Evolutionary conservation across 805 yeast species (phyloP).

Genomic region (Zygoascus tannicola): DNA sequence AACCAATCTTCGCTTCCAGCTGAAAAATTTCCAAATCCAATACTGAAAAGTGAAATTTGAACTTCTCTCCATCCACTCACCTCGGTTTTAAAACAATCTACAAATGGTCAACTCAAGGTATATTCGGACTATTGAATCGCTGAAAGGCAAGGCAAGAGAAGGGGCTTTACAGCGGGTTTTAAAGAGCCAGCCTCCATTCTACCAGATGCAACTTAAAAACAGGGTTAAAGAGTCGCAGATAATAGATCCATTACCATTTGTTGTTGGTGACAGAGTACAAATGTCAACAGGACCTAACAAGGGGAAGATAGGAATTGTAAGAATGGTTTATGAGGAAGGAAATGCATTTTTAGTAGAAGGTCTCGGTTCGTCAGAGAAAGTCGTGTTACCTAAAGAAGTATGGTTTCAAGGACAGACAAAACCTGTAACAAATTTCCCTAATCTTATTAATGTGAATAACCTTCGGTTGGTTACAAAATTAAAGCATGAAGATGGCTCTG

Average conservation of each 20-base stretch:
- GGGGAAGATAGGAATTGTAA: constrained; percentile 66
- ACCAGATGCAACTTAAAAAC: constrained; percentile 13
- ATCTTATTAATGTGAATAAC: constrained; percentile 47
- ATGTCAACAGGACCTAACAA: constrained; percentile 58
- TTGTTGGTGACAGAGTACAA: constrained; percentile 72
- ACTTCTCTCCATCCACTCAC: no score
- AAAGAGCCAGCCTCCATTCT: constrained; percentile 18
- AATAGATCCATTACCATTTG: constrained; percentile 33
- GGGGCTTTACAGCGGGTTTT: constrained; percentile 10
- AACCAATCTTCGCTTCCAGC: no score
- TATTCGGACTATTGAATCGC: constrained; percentile 12
- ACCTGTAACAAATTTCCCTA: constrained; percentile 64
- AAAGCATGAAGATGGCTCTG: constrained; percentile 50
- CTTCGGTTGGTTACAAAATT: constrained; percentile 73
- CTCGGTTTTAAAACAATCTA: no score
- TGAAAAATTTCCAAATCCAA: no score
- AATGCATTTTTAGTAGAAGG: constrained; percentile 60
- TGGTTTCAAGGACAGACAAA: constrained; percentile 68
- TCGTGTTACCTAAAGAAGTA: constrained; percentile 59
- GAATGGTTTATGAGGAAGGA: constrained; percentile 46
- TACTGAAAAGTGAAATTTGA: no score
- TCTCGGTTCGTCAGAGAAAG: constrained; percentile 52
- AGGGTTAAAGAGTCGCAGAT: constrained; percentile 31
- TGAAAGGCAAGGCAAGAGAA: constrained; percentile 15
- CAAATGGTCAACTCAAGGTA: constrained; percentile 15